These are phyloP conservation scores for Hibiscus tridactylites DNA, from an alignment of 345 rosid species.

Conservation along the genomic window DNA sequence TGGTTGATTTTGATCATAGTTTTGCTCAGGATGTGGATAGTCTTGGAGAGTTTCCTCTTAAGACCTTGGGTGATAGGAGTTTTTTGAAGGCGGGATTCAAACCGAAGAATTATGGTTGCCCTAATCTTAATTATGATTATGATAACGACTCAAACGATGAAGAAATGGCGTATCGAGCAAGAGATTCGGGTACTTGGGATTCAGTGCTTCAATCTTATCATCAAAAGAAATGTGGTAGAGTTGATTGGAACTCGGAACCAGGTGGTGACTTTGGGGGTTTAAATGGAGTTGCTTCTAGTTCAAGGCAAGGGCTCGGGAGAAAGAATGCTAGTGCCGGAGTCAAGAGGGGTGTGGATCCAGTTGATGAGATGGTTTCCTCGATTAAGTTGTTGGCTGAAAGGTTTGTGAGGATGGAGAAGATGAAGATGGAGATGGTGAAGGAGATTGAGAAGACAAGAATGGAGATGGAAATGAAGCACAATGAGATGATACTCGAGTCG, in stretches of 20 bases:
- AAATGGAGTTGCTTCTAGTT: constrained; percentile 29
- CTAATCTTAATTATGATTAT: constrained; percentile 20
- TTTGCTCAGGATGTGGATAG: constrained; percentile 4
- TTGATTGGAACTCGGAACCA: constrained; percentile 7
- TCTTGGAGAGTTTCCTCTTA: constrained; percentile 40
- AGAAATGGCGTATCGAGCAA: constrained; percentile 20
- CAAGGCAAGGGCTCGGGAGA: constrained; percentile 26
- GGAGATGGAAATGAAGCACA: constrained; percentile 63
- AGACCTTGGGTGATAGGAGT: constrained; percentile 39
- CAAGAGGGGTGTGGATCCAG: constrained; percentile 34
- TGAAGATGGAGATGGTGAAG: constrained; percentile 67
- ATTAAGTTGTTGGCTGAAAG: constrained; percentile 39
- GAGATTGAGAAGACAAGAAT: constrained; percentile 62
- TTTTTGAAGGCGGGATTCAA: constrained; percentile 27
- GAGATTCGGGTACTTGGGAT: constrained; percentile 5
- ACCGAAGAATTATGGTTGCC: constrained; percentile 21
- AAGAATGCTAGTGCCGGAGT: constrained; percentile 21
- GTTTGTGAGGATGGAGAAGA: constrained; percentile 58
- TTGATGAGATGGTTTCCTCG: constrained; percentile 50
- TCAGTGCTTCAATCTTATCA: constrained; percentile 12
- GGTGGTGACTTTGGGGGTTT: constrained; percentile 8
- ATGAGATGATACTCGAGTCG: constrained; percentile 58
- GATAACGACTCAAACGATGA: constrained; percentile 19
- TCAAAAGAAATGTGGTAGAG: constrained; percentile 12
- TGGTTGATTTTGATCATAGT: constrained; percentile 16